Evolutionary conservation across 805 yeast species (phyloP).

Genomic region (Lipomyces mesembrius): DNA sequence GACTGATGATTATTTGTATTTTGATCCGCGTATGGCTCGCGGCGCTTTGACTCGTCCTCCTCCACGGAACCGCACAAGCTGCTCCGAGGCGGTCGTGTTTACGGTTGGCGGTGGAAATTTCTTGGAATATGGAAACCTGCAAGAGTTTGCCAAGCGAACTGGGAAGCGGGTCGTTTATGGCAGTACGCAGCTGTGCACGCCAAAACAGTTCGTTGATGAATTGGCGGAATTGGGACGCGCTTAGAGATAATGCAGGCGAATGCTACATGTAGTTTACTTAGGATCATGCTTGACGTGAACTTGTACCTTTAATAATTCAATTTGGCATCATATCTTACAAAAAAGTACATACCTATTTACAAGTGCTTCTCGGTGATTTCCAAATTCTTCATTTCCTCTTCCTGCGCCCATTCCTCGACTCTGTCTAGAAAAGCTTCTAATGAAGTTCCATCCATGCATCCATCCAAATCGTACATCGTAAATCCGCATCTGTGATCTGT

Average conservation of each 20-base stretch:
- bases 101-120: conserved; percentile 98
- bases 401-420: conserved; percentile 35
- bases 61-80: conserved; percentile 52
- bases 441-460: conserved; percentile 62
- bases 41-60: conserved; percentile 92
- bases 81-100: conserved; percentile 74
- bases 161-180: conserved; percentile 79
- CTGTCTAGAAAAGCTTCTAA: conserved; percentile 34
- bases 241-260: background rate
- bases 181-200: conserved; percentile 75
- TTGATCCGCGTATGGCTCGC: conserved; percentile 83
- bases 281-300: background rate
- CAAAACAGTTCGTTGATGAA: conserved; percentile 70
- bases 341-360: conserved; percentile 11
- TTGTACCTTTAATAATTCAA: background rate
- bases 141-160: conserved; percentile 44
- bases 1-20: conserved; percentile 87
- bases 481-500: conserved; percentile 92
- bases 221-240: conserved; percentile 52
- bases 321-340: background rate
- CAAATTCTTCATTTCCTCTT: conserved; percentile 31
- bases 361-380: background rate
- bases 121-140: conserved; percentile 89
- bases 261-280: background rate
- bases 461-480: conserved; percentile 74